Conservation (phyloP, 2,329 filamentous ascomycete species). For the Trichoderma arundinaceum region DNA sequence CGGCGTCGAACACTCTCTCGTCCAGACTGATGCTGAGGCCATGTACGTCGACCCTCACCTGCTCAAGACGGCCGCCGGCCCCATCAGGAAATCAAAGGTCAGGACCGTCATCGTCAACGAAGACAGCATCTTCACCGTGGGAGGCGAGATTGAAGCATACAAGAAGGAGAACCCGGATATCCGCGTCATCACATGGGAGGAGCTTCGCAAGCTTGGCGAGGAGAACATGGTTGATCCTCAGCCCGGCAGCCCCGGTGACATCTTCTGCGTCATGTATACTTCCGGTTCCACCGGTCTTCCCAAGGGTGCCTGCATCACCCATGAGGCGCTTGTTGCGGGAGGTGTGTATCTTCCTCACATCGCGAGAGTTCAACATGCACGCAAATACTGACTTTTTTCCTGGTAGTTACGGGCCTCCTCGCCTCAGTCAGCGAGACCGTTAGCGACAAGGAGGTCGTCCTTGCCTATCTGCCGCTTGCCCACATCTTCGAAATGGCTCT, state of each 20-base stretch:
- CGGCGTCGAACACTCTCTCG: constrained; percentile 83
- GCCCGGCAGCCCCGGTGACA: constrained; percentile 74
- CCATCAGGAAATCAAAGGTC: constrained; percentile 63
- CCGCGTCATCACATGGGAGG: constrained; percentile 59
- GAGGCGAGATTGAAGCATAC: constrained; percentile 60
- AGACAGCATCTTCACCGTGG: constrained; percentile 57
- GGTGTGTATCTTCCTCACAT: constrained; percentile 45
- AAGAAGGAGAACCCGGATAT: constrained; percentile 61
- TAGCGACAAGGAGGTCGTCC: constrained; percentile 75
- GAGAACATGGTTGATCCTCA: constrained; percentile 73
- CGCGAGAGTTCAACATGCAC: background rate
- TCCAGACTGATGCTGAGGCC: constrained; percentile 77
- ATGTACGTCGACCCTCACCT: constrained; percentile 90
- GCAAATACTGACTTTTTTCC: background rate
- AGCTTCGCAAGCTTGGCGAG: constrained; percentile 63
- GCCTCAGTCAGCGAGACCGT: constrained; percentile 79
- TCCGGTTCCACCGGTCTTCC: constrained; percentile 88
- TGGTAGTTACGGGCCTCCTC: constrained; percentile 75
- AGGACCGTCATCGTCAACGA: constrained; percentile 69
- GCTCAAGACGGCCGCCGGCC: constrained; percentile 62
- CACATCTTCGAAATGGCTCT: constrained; percentile 98
- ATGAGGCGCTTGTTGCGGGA: constrained; percentile 79
- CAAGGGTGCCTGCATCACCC: constrained; percentile 85
- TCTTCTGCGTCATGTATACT: constrained; percentile 86
- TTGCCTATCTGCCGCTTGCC: constrained; percentile 91